Evolutionary conservation across 129 eudicot genomes (phyloP).

Genomic region (Helichrysum umbraculigerum): DNA sequence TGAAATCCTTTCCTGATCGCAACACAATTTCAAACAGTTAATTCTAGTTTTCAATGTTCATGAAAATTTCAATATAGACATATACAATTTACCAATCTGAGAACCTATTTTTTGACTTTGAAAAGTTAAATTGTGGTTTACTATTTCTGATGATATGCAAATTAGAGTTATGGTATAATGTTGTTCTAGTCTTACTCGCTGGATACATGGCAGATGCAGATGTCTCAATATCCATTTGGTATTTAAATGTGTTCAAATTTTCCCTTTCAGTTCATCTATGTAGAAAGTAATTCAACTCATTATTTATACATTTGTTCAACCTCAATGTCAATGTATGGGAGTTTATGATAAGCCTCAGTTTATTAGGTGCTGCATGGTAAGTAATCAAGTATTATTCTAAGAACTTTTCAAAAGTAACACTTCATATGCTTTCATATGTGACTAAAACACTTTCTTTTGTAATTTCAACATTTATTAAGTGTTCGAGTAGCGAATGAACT

Average conservation of each 20-base stretch:
- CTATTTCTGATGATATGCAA: constrained; percentile 28
- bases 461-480: constrained; percentile 35
- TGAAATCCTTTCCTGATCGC: not conserved
- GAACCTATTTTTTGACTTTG: not conserved
- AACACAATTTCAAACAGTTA: too few species aligned
- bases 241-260: constrained; percentile 12
- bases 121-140: constrained; percentile 12
- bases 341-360: constrained; percentile 62
- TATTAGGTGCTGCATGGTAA: constrained; percentile 81
- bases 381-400: not conserved
- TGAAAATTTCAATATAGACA: not conserved
- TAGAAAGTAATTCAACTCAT: not conserved
- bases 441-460: constrained; percentile 11
- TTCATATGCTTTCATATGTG: not conserved
- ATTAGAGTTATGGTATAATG: constrained; percentile 73
- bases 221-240: constrained; percentile 76
- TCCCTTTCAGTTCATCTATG: not conserved
- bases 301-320: constrained; percentile 35
- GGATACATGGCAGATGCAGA: constrained; percentile 68
- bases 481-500: constrained; percentile 88
- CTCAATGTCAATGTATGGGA: constrained; percentile 57
- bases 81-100: not conserved
- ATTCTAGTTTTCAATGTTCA: not conserved
- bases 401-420: not conserved
- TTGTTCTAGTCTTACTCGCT: constrained; percentile 61